Evolutionary conservation across 106 monocot genomes (phyloP).

Genomic region (Dactylorhiza incarnata): DNA sequence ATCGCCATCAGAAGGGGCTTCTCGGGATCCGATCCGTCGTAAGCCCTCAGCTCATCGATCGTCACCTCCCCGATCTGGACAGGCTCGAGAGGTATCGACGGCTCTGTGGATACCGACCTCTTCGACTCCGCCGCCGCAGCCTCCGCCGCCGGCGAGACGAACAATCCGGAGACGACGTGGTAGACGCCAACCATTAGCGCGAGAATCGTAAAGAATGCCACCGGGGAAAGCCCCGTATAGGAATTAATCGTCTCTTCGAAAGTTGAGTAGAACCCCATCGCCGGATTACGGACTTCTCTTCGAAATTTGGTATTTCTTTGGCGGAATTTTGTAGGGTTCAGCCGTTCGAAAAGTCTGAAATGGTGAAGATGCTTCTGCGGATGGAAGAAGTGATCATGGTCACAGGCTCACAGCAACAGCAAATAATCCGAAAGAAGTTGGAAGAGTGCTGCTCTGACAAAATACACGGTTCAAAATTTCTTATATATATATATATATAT

Average conservation of each 20-base stretch:
- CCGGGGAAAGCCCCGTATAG: slow-evolving; percentile 68
- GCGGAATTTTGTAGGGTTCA: too few relatives aligned
- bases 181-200: slow-evolving; percentile 68
- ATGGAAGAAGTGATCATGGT: too few relatives aligned
- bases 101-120: background rate
- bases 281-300: background rate
- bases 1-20: slow-evolving; percentile 78
- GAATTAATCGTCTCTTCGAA: slow-evolving; percentile 39
- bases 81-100: slow-evolving; percentile 26
- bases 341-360: too few relatives aligned
- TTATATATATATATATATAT: too few relatives aligned
- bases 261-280: slow-evolving; percentile 17
- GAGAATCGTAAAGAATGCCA: slow-evolving; percentile 70
- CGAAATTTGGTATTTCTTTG: background rate
- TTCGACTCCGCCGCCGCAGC: background rate
- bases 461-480: too few relatives aligned
- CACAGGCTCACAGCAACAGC: too few relatives aligned
- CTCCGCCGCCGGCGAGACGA: slow-evolving; percentile 46
- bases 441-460: too few relatives aligned
- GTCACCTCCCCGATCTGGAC: slow-evolving; percentile 60
- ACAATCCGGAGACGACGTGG: slow-evolving; percentile 61
- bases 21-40: slow-evolving; percentile 65
- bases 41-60: slow-evolving; percentile 49
- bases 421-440: too few relatives aligned
- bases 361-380: too few relatives aligned